Conservation (phyloP, 2,329 filamentous ascomycete genomes). For the Penicillium sp. region DNA sequence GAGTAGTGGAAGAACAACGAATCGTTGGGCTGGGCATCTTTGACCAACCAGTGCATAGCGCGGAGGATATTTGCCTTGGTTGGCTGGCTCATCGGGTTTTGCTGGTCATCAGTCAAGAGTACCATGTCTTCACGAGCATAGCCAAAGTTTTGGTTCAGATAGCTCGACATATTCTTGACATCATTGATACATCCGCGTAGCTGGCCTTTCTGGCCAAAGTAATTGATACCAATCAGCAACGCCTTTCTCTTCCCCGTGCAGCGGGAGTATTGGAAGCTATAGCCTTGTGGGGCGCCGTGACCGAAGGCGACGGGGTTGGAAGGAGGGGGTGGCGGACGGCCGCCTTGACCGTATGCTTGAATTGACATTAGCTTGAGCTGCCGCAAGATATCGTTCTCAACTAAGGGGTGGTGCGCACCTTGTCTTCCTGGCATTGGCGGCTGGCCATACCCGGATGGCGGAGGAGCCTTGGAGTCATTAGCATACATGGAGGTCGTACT, state of each 20-base stretch:
- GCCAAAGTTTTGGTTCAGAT: conserved; percentile 81
- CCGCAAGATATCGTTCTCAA: neutral
- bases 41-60: conserved; percentile 97
- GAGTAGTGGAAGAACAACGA: conserved; percentile 98
- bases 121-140: conserved; percentile 98
- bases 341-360: conserved; percentile 15
- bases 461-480: conserved; percentile 21
- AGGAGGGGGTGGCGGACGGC: conserved; percentile 63
- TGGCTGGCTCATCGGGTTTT: conserved; percentile 94
- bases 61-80: conserved; percentile 92
- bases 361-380: neutral
- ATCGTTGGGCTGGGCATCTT: conserved; percentile 87
- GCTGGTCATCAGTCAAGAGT: conserved; percentile 90
- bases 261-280: conserved; percentile 85
- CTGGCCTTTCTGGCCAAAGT: conserved; percentile 88
- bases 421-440: conserved; percentile 40
- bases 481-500: conserved; percentile 14
- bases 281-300: conserved; percentile 71
- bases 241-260: conserved; percentile 88
- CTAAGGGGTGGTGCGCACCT: conserved; percentile 28
- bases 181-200: conserved; percentile 94
- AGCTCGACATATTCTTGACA: conserved; percentile 93
- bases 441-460: conserved; percentile 33
- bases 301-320: conserved; percentile 68
- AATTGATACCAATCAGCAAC: conserved; percentile 90